Percentiles rank a stretch among this genome's conserved stretches.
Evolutionary conservation across 352 stramenopile genomes (phyloP).

Genomic region (Hyaloperonospora brassicae): DNA sequence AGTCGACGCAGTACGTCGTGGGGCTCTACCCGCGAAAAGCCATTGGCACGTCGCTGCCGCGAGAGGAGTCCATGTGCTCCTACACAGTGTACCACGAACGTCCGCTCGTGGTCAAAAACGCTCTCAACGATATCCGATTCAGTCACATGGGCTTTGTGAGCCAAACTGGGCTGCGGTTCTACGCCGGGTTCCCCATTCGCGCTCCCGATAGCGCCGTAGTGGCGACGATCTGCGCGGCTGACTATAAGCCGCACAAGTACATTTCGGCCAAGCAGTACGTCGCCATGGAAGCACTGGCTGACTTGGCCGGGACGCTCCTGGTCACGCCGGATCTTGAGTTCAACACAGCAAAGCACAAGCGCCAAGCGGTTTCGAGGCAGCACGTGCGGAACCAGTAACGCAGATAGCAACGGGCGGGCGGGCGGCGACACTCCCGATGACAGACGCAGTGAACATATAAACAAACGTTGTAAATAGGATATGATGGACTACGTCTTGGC

Average conservation of each 20-base stretch:
- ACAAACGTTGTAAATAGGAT: too few species aligned
- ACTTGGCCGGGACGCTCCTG: conserved; percentile 39
- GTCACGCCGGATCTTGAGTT: conserved; percentile 20
- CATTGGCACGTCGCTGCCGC: conserved; percentile 27
- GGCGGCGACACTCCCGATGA: too few species aligned
- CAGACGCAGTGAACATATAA: too few species aligned
- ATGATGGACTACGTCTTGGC: too few species aligned
- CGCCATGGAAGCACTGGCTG: conserved; percentile 54
- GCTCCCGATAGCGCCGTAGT: conserved; percentile 44
- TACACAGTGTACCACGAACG: conserved; percentile 55
- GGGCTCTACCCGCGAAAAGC: conserved; percentile 25
- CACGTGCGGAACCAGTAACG: too few species aligned
- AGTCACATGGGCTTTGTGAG: conserved; percentile 47
- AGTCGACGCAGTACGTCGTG: conserved; percentile 40
- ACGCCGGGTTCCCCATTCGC: conserved; percentile 55
- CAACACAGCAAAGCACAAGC: conserved; percentile 10
- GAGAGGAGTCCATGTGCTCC: conserved; percentile 53
- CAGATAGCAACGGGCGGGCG: too few species aligned
- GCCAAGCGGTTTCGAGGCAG: conserved; percentile 9
- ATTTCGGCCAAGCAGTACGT: conserved; percentile 69
- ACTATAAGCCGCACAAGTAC: conserved; percentile 45
- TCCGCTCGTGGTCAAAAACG: conserved; percentile 52
- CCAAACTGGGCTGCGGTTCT: conserved; percentile 48
- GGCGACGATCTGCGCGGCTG: conserved; percentile 45
- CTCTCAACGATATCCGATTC: conserved; percentile 55